Conservation (phyloP, 352 stramenopile genomes). For the Phytopythium sindhum region DNA sequence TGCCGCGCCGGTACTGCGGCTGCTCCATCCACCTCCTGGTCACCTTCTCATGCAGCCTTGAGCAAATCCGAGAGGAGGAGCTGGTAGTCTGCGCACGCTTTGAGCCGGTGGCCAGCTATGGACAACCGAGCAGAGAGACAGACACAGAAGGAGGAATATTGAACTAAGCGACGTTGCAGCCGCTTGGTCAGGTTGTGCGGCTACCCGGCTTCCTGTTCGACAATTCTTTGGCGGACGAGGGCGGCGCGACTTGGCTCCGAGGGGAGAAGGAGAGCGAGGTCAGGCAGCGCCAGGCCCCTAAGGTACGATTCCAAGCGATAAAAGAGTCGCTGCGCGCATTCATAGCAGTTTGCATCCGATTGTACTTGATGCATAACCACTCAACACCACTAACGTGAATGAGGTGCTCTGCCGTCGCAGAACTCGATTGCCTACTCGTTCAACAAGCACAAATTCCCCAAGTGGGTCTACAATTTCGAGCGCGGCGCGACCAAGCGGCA, state of each 20-base stretch:
- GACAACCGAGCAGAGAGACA: no score
- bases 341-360: no score
- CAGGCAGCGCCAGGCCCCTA: no score
- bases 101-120: no score
- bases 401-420: conserved; percentile 6
- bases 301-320: no score
- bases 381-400: neutral
- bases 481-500: conserved; percentile 40
- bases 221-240: conserved; percentile 3
- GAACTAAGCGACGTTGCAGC: no score
- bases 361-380: no score
- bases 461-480: conserved; percentile 54
- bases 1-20: conserved; percentile 41
- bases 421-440: conserved; percentile 37
- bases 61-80: conserved; percentile 8
- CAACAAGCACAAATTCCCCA: conserved; percentile 49
- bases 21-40: conserved; percentile 31
- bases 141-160: no score
- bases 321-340: no score
- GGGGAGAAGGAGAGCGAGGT: no score
- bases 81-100: conserved; percentile 46
- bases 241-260: no score
- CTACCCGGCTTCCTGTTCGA: conserved; percentile 15
- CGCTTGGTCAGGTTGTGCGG: conserved; percentile 9
- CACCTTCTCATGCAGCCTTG: conserved; percentile 15